Conservation (phyloP, 2,329 filamentous ascomycete species). For the Bipolaris gigantea region DNA sequence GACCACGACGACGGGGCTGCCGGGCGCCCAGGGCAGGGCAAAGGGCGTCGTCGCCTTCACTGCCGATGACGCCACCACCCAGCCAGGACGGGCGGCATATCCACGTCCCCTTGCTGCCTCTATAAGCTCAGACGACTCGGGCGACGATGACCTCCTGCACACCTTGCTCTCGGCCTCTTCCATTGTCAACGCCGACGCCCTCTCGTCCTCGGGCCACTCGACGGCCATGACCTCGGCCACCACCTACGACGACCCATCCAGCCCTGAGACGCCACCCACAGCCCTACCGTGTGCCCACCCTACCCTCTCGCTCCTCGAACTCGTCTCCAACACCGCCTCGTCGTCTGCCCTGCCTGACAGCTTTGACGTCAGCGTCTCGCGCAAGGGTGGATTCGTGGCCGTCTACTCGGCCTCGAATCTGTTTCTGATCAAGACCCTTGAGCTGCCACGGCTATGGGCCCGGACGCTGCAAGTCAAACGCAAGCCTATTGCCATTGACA, state of each 20-base stretch:
- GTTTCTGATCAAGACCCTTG: constrained; percentile 43
- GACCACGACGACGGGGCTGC: not conserved
- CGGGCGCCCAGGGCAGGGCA: constrained; percentile 12
- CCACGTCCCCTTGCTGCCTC: constrained; percentile 20
- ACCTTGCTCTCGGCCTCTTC: constrained; percentile 40
- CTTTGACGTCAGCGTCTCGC: constrained; percentile 44
- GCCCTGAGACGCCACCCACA: constrained; percentile 20
- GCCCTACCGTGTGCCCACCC: constrained; percentile 36
- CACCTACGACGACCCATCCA: constrained; percentile 31
- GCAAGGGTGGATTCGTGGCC: constrained; percentile 42
- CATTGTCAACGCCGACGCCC: constrained; percentile 29
- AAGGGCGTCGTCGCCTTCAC: constrained; percentile 30
- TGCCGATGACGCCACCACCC: constrained; percentile 18
- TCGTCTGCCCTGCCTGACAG: constrained; percentile 44
- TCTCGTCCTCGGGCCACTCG: constrained; percentile 37
- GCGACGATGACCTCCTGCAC: constrained; percentile 20
- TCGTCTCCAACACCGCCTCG: constrained; percentile 44
- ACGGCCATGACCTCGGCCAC: constrained; percentile 42
- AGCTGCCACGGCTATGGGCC: constrained; percentile 42
- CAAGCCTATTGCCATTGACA: constrained; percentile 63
- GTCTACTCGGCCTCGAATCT: constrained; percentile 44
- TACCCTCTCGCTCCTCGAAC: constrained; percentile 41
- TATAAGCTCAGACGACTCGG: constrained; percentile 17
- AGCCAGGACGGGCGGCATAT: constrained; percentile 1
- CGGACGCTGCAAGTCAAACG: constrained; percentile 43